Base-by-base conservation (phyloP, 192 early-diverging fungal species). In the Podila horticola region DNA sequence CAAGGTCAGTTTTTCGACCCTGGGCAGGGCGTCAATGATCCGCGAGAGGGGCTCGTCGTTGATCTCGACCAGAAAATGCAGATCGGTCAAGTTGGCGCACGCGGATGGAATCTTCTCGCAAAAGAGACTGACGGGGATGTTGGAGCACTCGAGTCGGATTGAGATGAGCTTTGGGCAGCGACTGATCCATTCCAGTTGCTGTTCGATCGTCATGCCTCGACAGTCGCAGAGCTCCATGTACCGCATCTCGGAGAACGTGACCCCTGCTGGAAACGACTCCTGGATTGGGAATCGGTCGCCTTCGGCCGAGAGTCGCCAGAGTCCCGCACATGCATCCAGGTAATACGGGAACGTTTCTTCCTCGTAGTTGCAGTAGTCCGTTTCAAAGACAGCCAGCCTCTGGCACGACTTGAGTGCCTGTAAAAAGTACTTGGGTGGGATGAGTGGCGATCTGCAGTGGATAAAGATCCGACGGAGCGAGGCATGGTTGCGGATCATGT, bases 111-210 rank as follows among this genome's bases (percentile, higher is more conserved):
- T 41, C n/a, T 45, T 28, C 3, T 62, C 9, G 24, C 38, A 64
- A 58, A 72, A 72, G 26, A 45, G 17, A 17, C n/a, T 31, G 11
- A 58, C 52, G 5, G 58, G 33, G 2, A 69, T 29, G 7, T 38
- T n/a, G 34, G 15, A 28, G 6, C 17, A 26, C 28, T 71, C 64
- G 69, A 64, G 72, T 45, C 26, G 58, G 13, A 79, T 31, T 7
- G 75, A 79, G 4, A 72, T 68, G 64, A 79, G 29, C 1, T 79
- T 66, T 26, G 75, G 75, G 41, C 75, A 79, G 19, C 70, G 60
- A 19, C 58, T 66, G 59, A 72, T 33, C 75, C 69, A 79, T n/a
- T 66, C 38, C 5, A 79, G 38, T 28, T 72, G 64, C 2, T n/a
- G 17, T 3, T 36, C 41, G 12, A 66, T 64, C 0, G 64, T 45